Evolutionary conservation across 805 yeast species (phyloP).

Genomic region (Wickerhamomyces silvicola): DNA sequence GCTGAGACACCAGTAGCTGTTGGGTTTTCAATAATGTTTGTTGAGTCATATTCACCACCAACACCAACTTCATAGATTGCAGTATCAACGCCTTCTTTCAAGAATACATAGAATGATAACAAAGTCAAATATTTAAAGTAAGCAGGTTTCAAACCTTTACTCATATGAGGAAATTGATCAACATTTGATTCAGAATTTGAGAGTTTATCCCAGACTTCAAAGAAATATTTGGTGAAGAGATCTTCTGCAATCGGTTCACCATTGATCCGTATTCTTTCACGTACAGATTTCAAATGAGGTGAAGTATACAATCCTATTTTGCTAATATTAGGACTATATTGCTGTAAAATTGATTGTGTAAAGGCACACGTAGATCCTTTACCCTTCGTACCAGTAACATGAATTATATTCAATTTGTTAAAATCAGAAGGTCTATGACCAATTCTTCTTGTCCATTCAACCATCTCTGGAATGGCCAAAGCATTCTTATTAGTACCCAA

Average conservation of each 20-base stretch:
- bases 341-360: conserved; percentile 68
- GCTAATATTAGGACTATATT: conserved; percentile 42
- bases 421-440: conserved; percentile 65
- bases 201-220: conserved; percentile 87
- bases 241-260: conserved; percentile 81
- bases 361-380: conserved; percentile 98
- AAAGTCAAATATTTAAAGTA: conserved; percentile 89
- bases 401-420: conserved; percentile 71
- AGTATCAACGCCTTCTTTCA: conserved; percentile 83
- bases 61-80: conserved; percentile 98
- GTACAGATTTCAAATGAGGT: conserved; percentile 88
- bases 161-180: conserved; percentile 64
- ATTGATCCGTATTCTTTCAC: conserved; percentile 85
- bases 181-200: conserved; percentile 51
- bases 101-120: conserved; percentile 83
- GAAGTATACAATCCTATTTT: conserved; percentile 93
- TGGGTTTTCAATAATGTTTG: conserved; percentile 77
- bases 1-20: conserved; percentile 80
- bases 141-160: conserved; percentile 72
- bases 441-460: conserved; percentile 66
- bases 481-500: conserved; percentile 58
- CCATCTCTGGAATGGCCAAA: conserved; percentile 77
- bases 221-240: conserved; percentile 81
- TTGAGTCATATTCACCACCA: conserved; percentile 97
- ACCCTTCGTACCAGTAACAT: conserved; percentile 97